Percentiles rank a stretch among this genome's conserved stretches.
These are phyloP conservation scores for Aphanomyces stellatus DNA, from an alignment of 352 stramenopile species.

Conservation along the genomic window DNA sequence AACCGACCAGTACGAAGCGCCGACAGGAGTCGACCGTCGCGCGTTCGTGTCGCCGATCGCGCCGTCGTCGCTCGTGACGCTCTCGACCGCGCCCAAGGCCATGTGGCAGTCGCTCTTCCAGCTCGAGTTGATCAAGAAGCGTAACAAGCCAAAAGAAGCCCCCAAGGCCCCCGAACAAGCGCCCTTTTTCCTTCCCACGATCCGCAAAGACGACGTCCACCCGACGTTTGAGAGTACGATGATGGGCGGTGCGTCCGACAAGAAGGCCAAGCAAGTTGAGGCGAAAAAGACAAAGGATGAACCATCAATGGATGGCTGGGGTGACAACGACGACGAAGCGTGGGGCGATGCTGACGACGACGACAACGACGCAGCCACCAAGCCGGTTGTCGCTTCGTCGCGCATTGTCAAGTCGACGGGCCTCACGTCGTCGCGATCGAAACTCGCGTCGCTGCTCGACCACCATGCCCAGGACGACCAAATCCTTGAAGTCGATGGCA, in stretches of 20 bases:
- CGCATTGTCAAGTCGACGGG: slow-evolving; percentile 20
- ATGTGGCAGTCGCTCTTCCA: slow-evolving; percentile 89
- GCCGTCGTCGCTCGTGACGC: slow-evolving; percentile 42
- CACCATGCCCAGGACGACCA: slow-evolving; percentile 23
- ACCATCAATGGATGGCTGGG: slow-evolving; percentile 52
- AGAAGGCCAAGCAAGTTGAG: background rate
- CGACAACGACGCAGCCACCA: slow-evolving; percentile 23
- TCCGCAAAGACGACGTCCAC: slow-evolving; percentile 67
- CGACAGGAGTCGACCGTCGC: too few species aligned
- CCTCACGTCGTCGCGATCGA: slow-evolving; percentile 62
- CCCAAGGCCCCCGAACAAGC: slow-evolving; percentile 91
- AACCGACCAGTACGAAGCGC: slow-evolving; percentile 40
- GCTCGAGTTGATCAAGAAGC: slow-evolving; percentile 92
- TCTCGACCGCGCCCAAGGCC: slow-evolving; percentile 66
- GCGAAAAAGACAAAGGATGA: slow-evolving; percentile 21
- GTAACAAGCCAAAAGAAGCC: slow-evolving; percentile 93
- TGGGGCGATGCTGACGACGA: slow-evolving; percentile 50
- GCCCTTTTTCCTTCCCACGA: slow-evolving; percentile 94
- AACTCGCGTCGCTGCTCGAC: slow-evolving; percentile 47
- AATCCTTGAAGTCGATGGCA: slow-evolving; percentile 6
- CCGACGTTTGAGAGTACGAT: slow-evolving; percentile 50
- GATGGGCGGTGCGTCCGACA: slow-evolving; percentile 20
- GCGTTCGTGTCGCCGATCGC: slow-evolving; percentile 20
- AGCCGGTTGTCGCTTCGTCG: slow-evolving; percentile 20
- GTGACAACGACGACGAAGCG: slow-evolving; percentile 46